A percentile compares a stretch with the other conserved stretches of the same genome.
Evolutionary conservation across 2,329 filamentous ascomycete genomes (phyloP).

Genomic region (Apiospora sp.): DNA sequence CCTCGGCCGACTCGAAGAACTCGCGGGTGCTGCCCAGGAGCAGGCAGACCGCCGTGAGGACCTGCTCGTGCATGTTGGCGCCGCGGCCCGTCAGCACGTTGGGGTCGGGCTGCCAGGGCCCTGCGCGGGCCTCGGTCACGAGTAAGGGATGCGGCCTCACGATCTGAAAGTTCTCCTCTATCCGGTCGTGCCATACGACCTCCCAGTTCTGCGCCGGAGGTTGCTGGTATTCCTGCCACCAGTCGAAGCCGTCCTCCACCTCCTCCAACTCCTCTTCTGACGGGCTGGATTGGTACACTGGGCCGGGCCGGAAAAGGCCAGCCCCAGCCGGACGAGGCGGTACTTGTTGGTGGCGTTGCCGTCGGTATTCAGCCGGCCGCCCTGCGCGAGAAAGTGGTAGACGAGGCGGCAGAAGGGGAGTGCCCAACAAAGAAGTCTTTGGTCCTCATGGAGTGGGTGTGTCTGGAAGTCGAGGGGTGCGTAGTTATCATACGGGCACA

Average conservation of each 20-base stretch:
- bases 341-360: neutral
- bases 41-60: neutral
- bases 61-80: neutral
- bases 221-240: no score
- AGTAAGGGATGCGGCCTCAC: neutral
- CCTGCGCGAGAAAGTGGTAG: neutral
- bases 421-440: accelerated
- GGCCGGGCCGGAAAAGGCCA: neutral
- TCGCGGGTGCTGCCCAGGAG: neutral
- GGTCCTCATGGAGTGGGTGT: accelerated
- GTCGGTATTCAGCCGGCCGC: neutral
- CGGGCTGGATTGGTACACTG: no score
- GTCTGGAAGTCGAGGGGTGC: accelerated
- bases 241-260: no score
- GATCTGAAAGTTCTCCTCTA: neutral
- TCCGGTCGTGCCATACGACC: neutral
- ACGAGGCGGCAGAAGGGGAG: neutral
- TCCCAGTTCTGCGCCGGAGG: neutral
- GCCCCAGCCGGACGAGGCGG: neutral
- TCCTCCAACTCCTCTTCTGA: no score
- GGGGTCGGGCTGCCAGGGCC: neutral
- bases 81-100: neutral
- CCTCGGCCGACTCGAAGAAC: neutral
- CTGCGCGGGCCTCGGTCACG: neutral
- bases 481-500: neutral